These are phyloP conservation scores for Fusarium scirpi DNA, from an alignment of 2,329 filamentous ascomycete species.

Conservation along the genomic window DNA sequence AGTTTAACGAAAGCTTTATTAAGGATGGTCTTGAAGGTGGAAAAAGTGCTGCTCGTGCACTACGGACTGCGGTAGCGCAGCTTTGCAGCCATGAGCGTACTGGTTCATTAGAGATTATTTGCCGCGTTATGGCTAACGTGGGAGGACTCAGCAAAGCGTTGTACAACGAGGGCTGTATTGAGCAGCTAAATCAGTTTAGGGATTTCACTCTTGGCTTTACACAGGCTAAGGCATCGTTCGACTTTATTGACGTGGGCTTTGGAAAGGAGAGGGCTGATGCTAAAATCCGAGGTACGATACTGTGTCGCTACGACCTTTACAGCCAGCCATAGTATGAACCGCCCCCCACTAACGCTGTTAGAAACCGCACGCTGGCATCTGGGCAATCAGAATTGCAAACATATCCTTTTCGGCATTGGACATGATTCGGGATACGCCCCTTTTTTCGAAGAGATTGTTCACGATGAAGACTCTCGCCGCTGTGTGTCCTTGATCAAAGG, in stretches of 20 bases:
- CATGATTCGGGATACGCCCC: constrained; percentile 71
- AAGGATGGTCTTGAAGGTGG: constrained; percentile 67
- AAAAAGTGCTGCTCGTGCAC: constrained; percentile 62
- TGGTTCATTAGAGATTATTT: constrained; percentile 65
- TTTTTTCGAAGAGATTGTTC: constrained; percentile 67
- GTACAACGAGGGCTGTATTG: constrained; percentile 60
- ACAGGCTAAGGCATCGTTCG: constrained; percentile 68
- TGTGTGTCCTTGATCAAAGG: constrained; percentile 68
- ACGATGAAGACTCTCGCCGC: constrained; percentile 56
- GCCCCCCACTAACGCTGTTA: constrained; percentile 43
- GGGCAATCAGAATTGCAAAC: constrained; percentile 70
- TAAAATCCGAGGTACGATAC: constrained; percentile 68
- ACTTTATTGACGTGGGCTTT: constrained; percentile 72
- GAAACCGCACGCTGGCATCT: constrained; percentile 68
- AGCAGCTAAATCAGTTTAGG: constrained; percentile 59
- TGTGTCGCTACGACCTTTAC: neutral
- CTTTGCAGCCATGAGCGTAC: constrained; percentile 58
- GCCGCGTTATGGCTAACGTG: constrained; percentile 68
- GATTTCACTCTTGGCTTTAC: constrained; percentile 72
- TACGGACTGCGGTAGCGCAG: constrained; percentile 62
- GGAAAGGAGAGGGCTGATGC: constrained; percentile 69
- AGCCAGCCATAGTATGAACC: neutral
- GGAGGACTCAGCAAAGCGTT: constrained; percentile 63
- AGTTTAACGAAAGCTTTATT: constrained; percentile 70
- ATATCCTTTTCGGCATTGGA: constrained; percentile 71